Conservation (phyloP, 108 stramenopile genomes). For the Pseudonitzschia multiseries region DNA sequence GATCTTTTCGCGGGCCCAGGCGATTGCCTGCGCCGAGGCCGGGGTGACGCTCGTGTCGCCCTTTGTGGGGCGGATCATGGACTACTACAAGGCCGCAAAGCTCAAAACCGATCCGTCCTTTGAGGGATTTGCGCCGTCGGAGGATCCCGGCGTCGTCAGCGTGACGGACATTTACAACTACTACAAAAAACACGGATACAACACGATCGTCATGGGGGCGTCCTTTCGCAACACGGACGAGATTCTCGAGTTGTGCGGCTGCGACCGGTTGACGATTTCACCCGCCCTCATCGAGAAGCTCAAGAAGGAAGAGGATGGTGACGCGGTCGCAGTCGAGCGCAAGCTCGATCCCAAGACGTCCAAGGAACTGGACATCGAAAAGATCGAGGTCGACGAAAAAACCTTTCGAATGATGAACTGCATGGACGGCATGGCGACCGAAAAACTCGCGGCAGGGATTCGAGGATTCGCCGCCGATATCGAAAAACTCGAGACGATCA, state of each 20-base stretch:
- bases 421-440: conserved; percentile 97
- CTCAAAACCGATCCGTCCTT: conserved; percentile 77
- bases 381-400: conserved; percentile 84
- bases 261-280: conserved; percentile 87
- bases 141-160: conserved; percentile 96
- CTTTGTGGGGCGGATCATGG: conserved; percentile 99
- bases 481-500: conserved; percentile 90
- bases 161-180: conserved; percentile 97
- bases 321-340: conserved; percentile 39
- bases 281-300: conserved; percentile 82
- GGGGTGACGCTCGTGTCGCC: conserved; percentile 96
- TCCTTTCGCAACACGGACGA: conserved; percentile 92
- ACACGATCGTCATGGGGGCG: conserved; percentile 99
- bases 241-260: conserved; percentile 83
- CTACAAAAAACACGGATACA: conserved; percentile 95
- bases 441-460: conserved; percentile 98
- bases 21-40: conserved; percentile 97
- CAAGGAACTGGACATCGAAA: conserved; percentile 63
- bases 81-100: conserved; percentile 80
- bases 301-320: conserved; percentile 23
- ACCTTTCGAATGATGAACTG: conserved; percentile 96
- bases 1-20: conserved; percentile 94
- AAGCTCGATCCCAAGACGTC: conserved; percentile 71
- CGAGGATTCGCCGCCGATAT: conserved; percentile 93
- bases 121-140: conserved; percentile 65